Percentiles rank a stretch among this genome's conserved stretches.
These are phyloP conservation scores for Dryas drummondii DNA, from an alignment of 306 rosid genomes.

Conservation along the genomic window DNA sequence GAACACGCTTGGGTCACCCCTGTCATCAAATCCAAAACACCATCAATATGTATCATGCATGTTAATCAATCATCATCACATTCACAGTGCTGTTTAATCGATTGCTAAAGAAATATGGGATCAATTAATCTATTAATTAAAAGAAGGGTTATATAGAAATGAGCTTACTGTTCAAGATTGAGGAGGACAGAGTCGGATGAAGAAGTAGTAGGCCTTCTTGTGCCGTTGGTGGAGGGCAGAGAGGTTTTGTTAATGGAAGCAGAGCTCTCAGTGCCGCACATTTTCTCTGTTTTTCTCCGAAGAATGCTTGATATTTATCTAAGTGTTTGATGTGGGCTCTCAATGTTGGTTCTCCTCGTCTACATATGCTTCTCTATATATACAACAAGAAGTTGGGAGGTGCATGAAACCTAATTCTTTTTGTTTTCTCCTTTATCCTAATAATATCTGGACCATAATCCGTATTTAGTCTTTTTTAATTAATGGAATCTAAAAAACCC, in stretches of 20 bases:
- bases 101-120: too few species aligned
- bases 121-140: too few species aligned
- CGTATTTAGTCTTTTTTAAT: not conserved
- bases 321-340: not conserved
- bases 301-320: not conserved
- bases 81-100: too few species aligned
- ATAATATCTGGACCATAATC: not conserved
- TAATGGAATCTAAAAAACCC: not conserved
- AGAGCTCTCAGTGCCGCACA: constrained; percentile 28
- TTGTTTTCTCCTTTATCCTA: not conserved
- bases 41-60: not conserved
- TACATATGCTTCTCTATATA: not conserved
- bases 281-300: not conserved
- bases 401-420: constrained; percentile 9
- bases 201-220: not conserved
- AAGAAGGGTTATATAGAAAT: not conserved
- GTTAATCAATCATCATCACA: not conserved
- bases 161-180: constrained; percentile 50
- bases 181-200: constrained; percentile 25
- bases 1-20: constrained; percentile 64
- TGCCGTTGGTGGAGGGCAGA: constrained; percentile 13
- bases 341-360: constrained; percentile 3
- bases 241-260: constrained; percentile 16
- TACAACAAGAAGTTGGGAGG: not conserved
- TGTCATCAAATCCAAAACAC: constrained; percentile 18